A percentile compares a stretch with the other conserved stretches of the same genome.
Conservation (phyloP, 2,329 filamentous ascomycete genomes). For the Arthrobotrys musiformis region DNA sequence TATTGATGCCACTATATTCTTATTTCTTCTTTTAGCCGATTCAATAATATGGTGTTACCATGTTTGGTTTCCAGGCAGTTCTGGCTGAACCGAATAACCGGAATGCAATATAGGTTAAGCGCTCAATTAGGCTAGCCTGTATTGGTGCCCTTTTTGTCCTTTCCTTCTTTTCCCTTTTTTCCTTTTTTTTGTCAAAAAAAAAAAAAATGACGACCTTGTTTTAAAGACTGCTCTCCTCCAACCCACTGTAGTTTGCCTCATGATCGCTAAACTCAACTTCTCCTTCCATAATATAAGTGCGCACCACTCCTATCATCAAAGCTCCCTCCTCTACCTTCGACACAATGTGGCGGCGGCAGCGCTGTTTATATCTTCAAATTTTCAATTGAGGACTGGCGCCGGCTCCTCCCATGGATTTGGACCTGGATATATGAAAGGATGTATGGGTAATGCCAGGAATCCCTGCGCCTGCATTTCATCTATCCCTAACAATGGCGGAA, state of each 20-base stretch:
- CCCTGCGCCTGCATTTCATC: constrained; percentile 49
- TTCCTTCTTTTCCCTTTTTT: background rate
- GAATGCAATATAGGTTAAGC: constrained; percentile 9
- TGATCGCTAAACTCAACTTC: too few relatives aligned
- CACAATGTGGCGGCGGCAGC: too few relatives aligned
- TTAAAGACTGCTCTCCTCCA: too few relatives aligned
- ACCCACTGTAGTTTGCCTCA: too few relatives aligned
- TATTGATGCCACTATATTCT: background rate
- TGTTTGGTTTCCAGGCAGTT: constrained; percentile 7
- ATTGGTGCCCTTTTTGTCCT: background rate
- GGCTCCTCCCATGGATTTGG: constrained; percentile 44
- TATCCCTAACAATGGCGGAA: constrained; percentile 54
- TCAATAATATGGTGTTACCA: background rate
- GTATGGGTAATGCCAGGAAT: constrained; percentile 35
- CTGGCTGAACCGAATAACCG: constrained; percentile 53
- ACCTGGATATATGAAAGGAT: constrained; percentile 27
- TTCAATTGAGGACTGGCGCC: background rate
- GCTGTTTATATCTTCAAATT: background rate
- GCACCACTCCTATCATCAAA: background rate
- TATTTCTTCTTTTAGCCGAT: constrained; percentile 2
- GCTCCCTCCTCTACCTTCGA: background rate
- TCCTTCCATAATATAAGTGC: too few relatives aligned
- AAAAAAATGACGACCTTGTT: too few relatives aligned
- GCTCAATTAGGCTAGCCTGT: constrained; percentile 25
- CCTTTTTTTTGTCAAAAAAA: background rate